Evolutionary conservation across 371 early-diverging fungal species (phyloP).

Genomic region (Mucor saturninus): DNA sequence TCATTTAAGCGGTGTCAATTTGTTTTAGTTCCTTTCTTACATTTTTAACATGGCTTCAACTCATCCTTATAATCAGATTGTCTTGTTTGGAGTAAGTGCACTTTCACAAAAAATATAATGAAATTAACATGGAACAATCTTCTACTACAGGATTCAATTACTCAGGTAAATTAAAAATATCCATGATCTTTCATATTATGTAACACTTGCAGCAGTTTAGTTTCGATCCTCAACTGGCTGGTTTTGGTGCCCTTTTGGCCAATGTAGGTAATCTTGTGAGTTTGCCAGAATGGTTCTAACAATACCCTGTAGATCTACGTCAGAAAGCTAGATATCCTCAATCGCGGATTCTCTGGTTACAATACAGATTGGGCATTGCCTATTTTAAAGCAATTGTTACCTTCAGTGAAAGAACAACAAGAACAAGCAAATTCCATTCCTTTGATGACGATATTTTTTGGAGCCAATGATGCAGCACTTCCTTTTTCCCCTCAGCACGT

Average conservation of each 20-base stretch:
- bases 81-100: constrained; percentile 36
- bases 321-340: constrained; percentile 78
- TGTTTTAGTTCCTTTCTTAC: too few relatives aligned
- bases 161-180: constrained; percentile 17
- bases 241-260: constrained; percentile 75
- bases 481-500: constrained; percentile 67
- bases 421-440: constrained; percentile 42
- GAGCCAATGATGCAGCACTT: constrained; percentile 83
- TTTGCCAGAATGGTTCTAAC: background rate
- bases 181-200: constrained; percentile 3
- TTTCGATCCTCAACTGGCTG: constrained; percentile 63
- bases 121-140: background rate
- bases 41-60: constrained; percentile 12
- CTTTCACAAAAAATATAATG: background rate
- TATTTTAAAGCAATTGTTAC: constrained; percentile 63
- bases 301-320: constrained; percentile 55
- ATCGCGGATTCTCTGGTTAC: constrained; percentile 83
- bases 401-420: constrained; percentile 40
- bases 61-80: constrained; percentile 32
- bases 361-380: constrained; percentile 73
- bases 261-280: constrained; percentile 35
- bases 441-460: constrained; percentile 78
- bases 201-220: constrained; percentile 49
- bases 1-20: too few relatives aligned
- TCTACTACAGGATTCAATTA: constrained; percentile 24